phyloP scores from a whole-genome alignment of 2,329 filamentous ascomycete species.

The Verticillium isaacii region DNA sequence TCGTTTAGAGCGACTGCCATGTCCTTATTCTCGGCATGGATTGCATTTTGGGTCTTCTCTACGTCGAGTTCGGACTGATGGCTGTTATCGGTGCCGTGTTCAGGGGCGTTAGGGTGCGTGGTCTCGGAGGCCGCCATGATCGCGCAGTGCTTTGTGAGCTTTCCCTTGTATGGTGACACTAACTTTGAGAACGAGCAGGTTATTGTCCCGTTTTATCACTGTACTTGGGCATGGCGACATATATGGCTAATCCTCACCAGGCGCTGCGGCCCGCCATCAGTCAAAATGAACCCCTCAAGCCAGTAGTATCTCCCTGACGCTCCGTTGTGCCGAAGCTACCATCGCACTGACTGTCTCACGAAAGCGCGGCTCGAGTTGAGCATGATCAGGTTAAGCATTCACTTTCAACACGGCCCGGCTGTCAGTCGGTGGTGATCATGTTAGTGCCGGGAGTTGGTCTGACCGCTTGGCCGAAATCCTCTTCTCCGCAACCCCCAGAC shows the following conservation, averaged over 20 bases:
- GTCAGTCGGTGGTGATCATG: not conserved
- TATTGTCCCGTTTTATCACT: not conserved
- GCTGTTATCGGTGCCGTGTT: not conserved
- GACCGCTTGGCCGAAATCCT: not conserved
- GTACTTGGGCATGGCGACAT: not conserved
- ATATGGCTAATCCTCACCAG: not conserved
- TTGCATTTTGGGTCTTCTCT: conserved; percentile 9
- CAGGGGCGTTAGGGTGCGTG: not conserved
- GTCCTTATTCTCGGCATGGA: conserved; percentile 9
- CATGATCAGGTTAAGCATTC: not conserved
- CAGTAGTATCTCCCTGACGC: not conserved
- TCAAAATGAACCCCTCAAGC: not conserved
- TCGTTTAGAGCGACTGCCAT: conserved; percentile 19
- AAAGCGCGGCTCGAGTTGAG: not conserved
- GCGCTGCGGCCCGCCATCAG: not conserved
- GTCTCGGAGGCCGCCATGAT: not conserved
- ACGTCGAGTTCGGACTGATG: conserved; percentile 1
- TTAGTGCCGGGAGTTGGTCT: not conserved
- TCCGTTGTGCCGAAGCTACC: not conserved
- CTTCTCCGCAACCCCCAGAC: not conserved
- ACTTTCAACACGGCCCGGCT: not conserved
- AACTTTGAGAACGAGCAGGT: not conserved
- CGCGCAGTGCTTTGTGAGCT: not conserved
- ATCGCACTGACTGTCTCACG: not conserved
- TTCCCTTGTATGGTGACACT: too few species aligned